phyloP scores from a whole-genome alignment of 345 rosid species.

The Anastatica hierochuntica region DNA sequence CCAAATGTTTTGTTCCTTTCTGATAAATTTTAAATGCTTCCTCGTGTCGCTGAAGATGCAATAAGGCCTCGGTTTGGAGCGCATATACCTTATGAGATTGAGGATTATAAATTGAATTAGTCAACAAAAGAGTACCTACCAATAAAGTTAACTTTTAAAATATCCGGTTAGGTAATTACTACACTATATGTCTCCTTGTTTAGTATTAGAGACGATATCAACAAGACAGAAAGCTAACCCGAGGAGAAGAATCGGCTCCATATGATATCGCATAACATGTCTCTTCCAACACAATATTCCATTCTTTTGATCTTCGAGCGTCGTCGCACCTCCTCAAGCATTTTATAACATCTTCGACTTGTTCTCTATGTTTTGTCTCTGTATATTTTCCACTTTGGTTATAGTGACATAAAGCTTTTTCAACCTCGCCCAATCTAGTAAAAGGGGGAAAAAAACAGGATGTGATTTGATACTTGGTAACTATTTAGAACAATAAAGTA shows the following conservation, averaged over 20 bases:
- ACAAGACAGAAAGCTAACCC: conserved; percentile 26
- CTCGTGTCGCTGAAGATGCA: conserved; percentile 47
- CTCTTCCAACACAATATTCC: conserved; percentile 41
- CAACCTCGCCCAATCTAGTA: conserved; percentile 55
- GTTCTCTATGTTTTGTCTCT: conserved; percentile 31
- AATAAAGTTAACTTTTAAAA: no score
- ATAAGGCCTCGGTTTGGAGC: conserved; percentile 50
- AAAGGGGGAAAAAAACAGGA: neutral
- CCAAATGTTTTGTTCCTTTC: conserved; percentile 34
- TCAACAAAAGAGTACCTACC: no score
- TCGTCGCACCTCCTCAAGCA: conserved; percentile 31
- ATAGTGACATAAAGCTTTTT: conserved; percentile 49
- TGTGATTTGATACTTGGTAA: neutral
- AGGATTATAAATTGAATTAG: neutral
- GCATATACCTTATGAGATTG: conserved; percentile 36
- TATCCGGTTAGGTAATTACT: no score
- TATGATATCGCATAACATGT: conserved; percentile 33
- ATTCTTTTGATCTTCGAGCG: conserved; percentile 39
- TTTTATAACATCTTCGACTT: conserved; percentile 35
- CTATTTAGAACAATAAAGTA: neutral
- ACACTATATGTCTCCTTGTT: no score
- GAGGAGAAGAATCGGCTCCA: conserved; percentile 58
- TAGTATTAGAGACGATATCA: no score
- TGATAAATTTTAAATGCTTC: conserved; percentile 42
- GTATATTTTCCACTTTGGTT: conserved; percentile 28